Base-by-base conservation (phyloP, 257 asterid species). In the Echium plantagineum region DNA sequence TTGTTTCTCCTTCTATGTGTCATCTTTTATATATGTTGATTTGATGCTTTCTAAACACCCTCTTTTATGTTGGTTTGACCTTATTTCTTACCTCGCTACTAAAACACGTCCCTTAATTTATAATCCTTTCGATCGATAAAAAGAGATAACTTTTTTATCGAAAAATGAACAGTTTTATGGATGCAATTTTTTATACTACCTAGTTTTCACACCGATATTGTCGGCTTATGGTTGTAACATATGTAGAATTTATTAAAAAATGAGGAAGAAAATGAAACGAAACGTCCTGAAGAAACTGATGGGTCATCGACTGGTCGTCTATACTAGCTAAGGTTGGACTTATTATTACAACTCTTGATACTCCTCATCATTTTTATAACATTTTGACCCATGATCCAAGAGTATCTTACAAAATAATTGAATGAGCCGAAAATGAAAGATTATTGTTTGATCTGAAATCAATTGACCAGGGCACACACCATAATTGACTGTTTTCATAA, bases 231-330 rank as follows among this genome's bases (percentile, higher is more conserved):
- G 22, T 52, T 16, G 12, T n/a, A 38, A 24, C 8, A 3, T 42
- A 52, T 64, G 30, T 59, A 64, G 9, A 26, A 52, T 17, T 22
- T 58, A 17, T 52, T 59, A 57, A 47, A n/a, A 31, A 60, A 42
- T 57, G 66, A 69, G 70, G 79, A 71, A 71, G 83, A 78, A 80
- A 71, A 58, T 21, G 72, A 62, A 67, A 62, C 76, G 89, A 79
- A 86, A 76, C 65, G 35, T 21, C 79, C 71, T 21, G 55, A 47
- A 46, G 46, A 65, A 63, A 66, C 32, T 28, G 32, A 28, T 3
- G 3, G 32, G 32, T 28, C 32, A 28, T 66, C 72, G 74, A 78
- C 79, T 75, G 85, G 70, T 69, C 67, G 61, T 75, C 75, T 60
- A n/a, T n/a, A 9, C 59, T 64, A 72, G 52, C 66, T 55, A 63